These are phyloP conservation scores for Globisporangium barbulae DNA, from an alignment of 352 stramenopile species.

Conservation along the genomic window DNA sequence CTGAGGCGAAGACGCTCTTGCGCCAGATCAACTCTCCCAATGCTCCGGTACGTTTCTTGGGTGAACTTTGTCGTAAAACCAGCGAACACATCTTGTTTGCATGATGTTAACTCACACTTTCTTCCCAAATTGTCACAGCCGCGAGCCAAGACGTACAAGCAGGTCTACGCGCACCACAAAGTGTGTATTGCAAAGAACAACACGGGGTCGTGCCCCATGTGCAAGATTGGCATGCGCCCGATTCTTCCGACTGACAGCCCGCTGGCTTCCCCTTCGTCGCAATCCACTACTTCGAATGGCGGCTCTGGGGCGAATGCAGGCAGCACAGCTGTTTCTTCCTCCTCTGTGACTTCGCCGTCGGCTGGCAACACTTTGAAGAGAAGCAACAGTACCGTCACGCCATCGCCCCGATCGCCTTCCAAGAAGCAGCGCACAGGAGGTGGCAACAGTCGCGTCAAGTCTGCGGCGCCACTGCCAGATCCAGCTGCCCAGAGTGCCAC, in stretches of 20 bases:
- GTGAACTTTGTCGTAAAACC: background rate
- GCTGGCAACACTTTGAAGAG: constrained; percentile 40
- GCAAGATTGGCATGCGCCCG: constrained; percentile 71
- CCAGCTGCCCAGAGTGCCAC: constrained; percentile 22
- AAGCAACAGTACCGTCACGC: constrained; percentile 44
- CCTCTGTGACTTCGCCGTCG: constrained; percentile 34
- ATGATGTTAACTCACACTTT: background rate
- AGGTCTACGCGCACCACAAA: constrained; percentile 84
- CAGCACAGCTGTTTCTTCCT: constrained; percentile 4
- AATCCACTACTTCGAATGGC: constrained; percentile 1
- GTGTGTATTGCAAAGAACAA: constrained; percentile 77
- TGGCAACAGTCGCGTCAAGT: constrained; percentile 35
- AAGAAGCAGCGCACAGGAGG: constrained; percentile 58
- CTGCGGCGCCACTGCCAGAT: constrained; percentile 26
- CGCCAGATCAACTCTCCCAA: constrained; percentile 71
- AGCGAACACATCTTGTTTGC: background rate
- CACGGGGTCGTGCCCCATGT: constrained; percentile 80
- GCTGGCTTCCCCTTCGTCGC: constrained; percentile 26
- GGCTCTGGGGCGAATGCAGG: background rate
- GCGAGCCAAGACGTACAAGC: constrained; percentile 83
- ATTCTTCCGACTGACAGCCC: constrained; percentile 35
- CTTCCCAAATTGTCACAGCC: constrained; percentile 19
- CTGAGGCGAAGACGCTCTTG: constrained; percentile 70
- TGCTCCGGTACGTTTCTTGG: constrained; percentile 34
- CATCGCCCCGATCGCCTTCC: constrained; percentile 67